A percentile compares a stretch with the other conserved stretches of the same genome.
These are phyloP conservation scores for Pilaira anomala DNA, from an alignment of 192 early-diverging fungal genomes.

Conservation along the genomic window DNA sequence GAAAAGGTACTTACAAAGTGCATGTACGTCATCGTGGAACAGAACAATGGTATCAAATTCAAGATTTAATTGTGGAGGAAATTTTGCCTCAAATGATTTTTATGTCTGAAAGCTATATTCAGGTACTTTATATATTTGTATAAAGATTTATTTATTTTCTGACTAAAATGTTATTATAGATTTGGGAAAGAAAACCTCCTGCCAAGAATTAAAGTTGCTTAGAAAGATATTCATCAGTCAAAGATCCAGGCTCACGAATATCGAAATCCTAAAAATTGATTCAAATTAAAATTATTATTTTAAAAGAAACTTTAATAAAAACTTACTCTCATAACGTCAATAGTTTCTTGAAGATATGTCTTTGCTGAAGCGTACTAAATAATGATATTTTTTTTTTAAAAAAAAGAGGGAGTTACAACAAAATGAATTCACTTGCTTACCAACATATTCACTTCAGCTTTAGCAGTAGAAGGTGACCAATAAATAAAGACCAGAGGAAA, in stretches of 20 bases:
- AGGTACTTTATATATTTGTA: conserved; percentile 52
- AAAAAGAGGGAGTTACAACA: background rate
- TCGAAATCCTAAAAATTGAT: conserved; percentile 54
- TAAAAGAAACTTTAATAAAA: background rate
- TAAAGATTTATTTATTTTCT: background rate
- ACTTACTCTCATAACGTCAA: conserved; percentile 61
- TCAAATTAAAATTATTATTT: background rate
- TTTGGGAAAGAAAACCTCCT: conserved; percentile 31
- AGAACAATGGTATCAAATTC: conserved; percentile 94
- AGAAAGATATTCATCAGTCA: conserved; percentile 68
- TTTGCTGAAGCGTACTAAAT: conserved; percentile 63
- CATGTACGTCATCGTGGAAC: conserved; percentile 73
- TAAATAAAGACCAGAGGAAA: conserved; percentile 75
- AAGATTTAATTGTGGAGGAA: conserved; percentile 90
- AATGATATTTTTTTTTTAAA: background rate
- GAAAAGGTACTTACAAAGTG: conserved; percentile 76
- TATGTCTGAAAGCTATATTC: conserved; percentile 87
- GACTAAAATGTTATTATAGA: conserved; percentile 11
- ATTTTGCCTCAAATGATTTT: conserved; percentile 95
- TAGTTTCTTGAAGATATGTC: conserved; percentile 55
- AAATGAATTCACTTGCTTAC: conserved; percentile 11
- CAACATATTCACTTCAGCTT: conserved; percentile 46
- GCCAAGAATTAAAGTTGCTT: conserved; percentile 45
- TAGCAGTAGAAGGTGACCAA: conserved; percentile 52
- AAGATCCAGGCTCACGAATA: conserved; percentile 60